phyloP scores from a whole-genome alignment of 2,329 filamentous ascomycete genomes.

The Macroventuria anomochaeta region DNA sequence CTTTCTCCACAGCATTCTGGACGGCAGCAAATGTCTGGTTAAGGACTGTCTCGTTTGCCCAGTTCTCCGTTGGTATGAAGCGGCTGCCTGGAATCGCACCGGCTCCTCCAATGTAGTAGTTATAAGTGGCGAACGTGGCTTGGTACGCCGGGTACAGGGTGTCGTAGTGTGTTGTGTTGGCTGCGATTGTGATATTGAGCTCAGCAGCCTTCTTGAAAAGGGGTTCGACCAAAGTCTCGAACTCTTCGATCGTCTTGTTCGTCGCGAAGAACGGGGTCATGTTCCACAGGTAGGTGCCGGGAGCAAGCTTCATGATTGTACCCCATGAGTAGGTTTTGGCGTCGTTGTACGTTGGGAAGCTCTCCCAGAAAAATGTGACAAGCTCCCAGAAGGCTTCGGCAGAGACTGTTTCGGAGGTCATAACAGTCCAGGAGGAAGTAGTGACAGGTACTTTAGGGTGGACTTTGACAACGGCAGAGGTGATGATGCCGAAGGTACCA shows the following conservation, averaged over 20 bases:
- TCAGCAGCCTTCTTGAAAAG: slow-evolving; percentile 32
- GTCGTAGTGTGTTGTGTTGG: slow-evolving; percentile 32
- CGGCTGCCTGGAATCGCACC: slow-evolving; percentile 43
- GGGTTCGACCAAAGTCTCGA: slow-evolving; percentile 31
- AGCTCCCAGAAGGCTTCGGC: slow-evolving; percentile 41
- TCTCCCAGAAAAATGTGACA: slow-evolving; percentile 30
- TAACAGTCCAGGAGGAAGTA: slow-evolving; percentile 40
- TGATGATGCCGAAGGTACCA: slow-evolving; percentile 45
- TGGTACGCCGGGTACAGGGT: slow-evolving; percentile 42
- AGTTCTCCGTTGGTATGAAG: slow-evolving; percentile 44
- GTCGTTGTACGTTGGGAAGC: slow-evolving; percentile 31
- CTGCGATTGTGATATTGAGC: slow-evolving; percentile 33
- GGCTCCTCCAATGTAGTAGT: slow-evolving; percentile 38
- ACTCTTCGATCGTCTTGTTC: slow-evolving; percentile 33
- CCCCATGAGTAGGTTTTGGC: slow-evolving; percentile 41
- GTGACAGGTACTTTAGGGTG: slow-evolving; percentile 41
- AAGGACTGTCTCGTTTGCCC: slow-evolving; percentile 35
- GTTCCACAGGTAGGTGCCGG: slow-evolving; percentile 31
- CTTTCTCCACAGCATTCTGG: slow-evolving; percentile 30
- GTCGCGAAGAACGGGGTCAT: slow-evolving; percentile 41
- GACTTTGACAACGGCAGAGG: slow-evolving; percentile 42
- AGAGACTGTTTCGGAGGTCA: slow-evolving; percentile 37
- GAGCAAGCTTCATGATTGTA: slow-evolving; percentile 31
- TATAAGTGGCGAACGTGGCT: slow-evolving; percentile 32
- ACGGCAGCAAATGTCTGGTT: slow-evolving; percentile 37